Evolutionary conservation across 305 asterid genomes (phyloP).

Genomic region (Solanum hybrid): DNA sequence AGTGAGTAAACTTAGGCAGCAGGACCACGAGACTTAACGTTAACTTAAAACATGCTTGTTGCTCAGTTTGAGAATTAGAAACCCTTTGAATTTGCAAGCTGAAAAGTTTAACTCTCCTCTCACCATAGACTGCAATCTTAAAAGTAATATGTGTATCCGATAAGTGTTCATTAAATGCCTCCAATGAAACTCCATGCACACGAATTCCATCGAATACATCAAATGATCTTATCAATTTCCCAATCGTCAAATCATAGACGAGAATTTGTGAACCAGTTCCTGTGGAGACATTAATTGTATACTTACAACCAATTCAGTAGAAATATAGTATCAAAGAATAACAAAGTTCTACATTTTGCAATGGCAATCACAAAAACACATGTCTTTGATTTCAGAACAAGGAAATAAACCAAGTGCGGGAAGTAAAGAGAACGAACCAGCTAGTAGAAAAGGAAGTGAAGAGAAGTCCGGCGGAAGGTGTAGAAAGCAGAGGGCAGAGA

Average conservation of each 20-base stretch:
- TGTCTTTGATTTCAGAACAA: neutral
- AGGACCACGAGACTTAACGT: constrained; percentile 37
- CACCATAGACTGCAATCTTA: constrained; percentile 63
- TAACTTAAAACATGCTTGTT: constrained; percentile 9
- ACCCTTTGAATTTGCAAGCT: constrained; percentile 27
- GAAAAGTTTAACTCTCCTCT: constrained; percentile 79
- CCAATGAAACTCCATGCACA: constrained; percentile 70
- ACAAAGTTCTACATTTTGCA: neutral
- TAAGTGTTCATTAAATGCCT: constrained; percentile 18
- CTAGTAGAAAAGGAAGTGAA: constrained; percentile 60
- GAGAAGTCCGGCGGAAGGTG: constrained; percentile 49
- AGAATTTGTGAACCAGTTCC: constrained; percentile 86
- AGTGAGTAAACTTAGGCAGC: constrained; percentile 61
- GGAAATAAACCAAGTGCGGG: neutral
- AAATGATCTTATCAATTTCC: constrained; percentile 38
- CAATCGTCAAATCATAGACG: constrained; percentile 46
- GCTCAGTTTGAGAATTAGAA: constrained; percentile 5
- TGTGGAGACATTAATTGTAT: constrained; percentile 11
- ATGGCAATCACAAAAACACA: neutral
- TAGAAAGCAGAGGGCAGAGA: constrained; percentile 83
- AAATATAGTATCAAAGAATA: neutral
- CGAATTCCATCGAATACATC: constrained; percentile 83
- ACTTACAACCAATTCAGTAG: neutral
- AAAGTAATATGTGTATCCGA: constrained; percentile 19
- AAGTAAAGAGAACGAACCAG: constrained; percentile 33